Evolutionary conservation across 148 eudicot species (phyloP).

Genomic region (Persicaria maculosa): DNA sequence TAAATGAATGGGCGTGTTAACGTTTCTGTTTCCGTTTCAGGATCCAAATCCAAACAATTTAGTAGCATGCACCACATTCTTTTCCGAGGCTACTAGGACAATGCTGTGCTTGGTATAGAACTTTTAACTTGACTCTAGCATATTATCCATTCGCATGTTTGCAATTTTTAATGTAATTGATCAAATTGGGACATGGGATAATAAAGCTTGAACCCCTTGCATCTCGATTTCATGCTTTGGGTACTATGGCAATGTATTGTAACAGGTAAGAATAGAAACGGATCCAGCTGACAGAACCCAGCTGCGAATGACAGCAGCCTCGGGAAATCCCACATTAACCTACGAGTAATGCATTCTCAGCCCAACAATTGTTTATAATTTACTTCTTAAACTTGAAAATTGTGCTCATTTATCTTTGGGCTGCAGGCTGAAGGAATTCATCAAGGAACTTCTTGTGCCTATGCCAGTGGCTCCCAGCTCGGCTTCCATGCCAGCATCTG

Average conservation of each 20-base stretch:
- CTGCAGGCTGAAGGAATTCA: constrained; percentile 69
- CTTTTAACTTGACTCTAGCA: neutral
- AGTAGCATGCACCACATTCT: constrained; percentile 83
- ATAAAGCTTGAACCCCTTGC: too few relatives aligned
- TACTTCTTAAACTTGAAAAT: neutral
- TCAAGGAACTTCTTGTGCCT: constrained; percentile 75
- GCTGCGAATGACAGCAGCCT: constrained; percentile 79
- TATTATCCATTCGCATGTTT: neutral
- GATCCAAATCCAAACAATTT: constrained; percentile 92
- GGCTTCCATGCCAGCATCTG: constrained; percentile 23
- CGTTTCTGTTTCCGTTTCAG: constrained; percentile 26
- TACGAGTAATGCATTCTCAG: constrained; percentile 55
- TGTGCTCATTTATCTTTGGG: neutral
- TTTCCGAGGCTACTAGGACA: constrained; percentile 79
- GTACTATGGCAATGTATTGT: neutral
- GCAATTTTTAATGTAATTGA: too few relatives aligned
- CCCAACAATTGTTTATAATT: neutral
- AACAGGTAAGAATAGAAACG: constrained; percentile 86
- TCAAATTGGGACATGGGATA: too few relatives aligned
- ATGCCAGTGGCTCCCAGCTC: constrained; percentile 44
- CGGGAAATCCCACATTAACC: constrained; percentile 81
- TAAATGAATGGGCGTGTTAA: neutral
- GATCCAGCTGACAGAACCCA: constrained; percentile 99
- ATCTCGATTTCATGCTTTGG: neutral
- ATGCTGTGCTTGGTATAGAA: constrained; percentile 80